Conservation (phyloP, 2,329 filamentous ascomycete genomes). For the Aspergillus viridinutans region DNA sequence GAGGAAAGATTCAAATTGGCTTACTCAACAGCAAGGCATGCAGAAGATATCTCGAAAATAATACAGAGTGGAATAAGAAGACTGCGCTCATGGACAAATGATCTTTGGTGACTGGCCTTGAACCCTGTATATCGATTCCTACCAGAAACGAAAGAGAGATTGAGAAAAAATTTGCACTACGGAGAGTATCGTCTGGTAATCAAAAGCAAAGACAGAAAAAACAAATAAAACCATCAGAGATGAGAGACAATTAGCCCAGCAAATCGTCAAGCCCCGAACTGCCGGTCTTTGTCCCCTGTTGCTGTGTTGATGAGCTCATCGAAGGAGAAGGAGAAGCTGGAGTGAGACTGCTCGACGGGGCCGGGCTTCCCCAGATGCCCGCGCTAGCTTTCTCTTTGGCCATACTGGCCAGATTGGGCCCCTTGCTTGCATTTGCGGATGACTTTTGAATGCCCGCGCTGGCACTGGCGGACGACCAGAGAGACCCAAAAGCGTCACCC, state of each 20-base stretch:
- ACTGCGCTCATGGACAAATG: neutral
- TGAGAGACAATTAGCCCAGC: slow-evolving; percentile 28
- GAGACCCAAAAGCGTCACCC: slow-evolving; percentile 81
- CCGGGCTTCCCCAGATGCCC: slow-evolving; percentile 82
- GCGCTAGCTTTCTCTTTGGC: slow-evolving; percentile 97
- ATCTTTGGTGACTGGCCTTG: neutral
- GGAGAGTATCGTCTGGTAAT: slow-evolving; percentile 1
- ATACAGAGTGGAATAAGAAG: neutral
- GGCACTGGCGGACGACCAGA: slow-evolving; percentile 68
- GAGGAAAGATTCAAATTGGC: neutral
- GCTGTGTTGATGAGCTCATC: slow-evolving; percentile 34
- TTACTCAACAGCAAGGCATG: neutral
- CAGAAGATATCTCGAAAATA: neutral
- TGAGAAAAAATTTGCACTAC: neutral
- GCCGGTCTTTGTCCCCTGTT: slow-evolving; percentile 24
- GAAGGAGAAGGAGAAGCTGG: slow-evolving; percentile 44
- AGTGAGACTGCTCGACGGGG: slow-evolving; percentile 47
- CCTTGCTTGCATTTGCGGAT: slow-evolving; percentile 55
- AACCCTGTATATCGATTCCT: neutral
- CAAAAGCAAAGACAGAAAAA: neutral
- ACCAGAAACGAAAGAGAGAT: slow-evolving; percentile 1
- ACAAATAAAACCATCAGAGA: slow-evolving; percentile 3
- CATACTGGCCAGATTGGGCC: slow-evolving; percentile 83
- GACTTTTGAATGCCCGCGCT: slow-evolving; percentile 73
- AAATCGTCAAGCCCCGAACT: slow-evolving; percentile 40